Base-by-base conservation (phyloP, 2,329 filamentous ascomycete genomes). In the Paradendryphiella salina region DNA sequence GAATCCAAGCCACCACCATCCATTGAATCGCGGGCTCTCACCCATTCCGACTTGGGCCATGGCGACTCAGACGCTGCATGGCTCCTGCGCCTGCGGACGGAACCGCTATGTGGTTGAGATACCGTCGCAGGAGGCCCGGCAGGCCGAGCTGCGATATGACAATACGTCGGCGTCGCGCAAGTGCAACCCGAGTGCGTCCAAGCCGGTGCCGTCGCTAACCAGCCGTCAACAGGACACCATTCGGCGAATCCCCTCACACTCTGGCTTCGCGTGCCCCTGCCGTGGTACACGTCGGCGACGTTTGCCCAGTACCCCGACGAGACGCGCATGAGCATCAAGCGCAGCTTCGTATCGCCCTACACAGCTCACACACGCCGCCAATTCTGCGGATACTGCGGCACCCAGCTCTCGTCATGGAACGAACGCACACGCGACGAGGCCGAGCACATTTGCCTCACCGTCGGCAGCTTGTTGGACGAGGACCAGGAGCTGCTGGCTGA, bases 351-450 rank as follows among this genome's bases (percentile, higher is more conserved):
- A 48, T 75, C 72, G 2, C 72, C 69, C 13, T 60, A 70, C 17
- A 56, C 65, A 2, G 84, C 85, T 2, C 54, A 13, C 82, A 84
- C 70, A 5, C 85, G 87, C 69, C 85, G 89, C 41, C 83, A 90
- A 60, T 96, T 96, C 73, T 96, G 92, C 74, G 92, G 92, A 18
- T 95, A 88, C 76, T 96, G 92, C 71, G 92, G 92, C 44, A 96
- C 91, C 0, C 88, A 89, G 10, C 77, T 96, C 46, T 87, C 87
- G 0, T 90, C 87, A 63, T 96, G 90, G 90, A 87, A 85, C 38
- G 91, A 96, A 71, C 74, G 83, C 18, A 87, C 88, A 0, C 76
- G 73, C 0, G 79, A 79, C 43, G 89, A 94, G 69, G 86, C 87
- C 10, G 85, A 91, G 6, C 93, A 83, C 68, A 90, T 96, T 75